These are phyloP conservation scores for Cercospora nicotianae DNA, from an alignment of 2,329 filamentous ascomycete genomes.

Conservation along the genomic window DNA sequence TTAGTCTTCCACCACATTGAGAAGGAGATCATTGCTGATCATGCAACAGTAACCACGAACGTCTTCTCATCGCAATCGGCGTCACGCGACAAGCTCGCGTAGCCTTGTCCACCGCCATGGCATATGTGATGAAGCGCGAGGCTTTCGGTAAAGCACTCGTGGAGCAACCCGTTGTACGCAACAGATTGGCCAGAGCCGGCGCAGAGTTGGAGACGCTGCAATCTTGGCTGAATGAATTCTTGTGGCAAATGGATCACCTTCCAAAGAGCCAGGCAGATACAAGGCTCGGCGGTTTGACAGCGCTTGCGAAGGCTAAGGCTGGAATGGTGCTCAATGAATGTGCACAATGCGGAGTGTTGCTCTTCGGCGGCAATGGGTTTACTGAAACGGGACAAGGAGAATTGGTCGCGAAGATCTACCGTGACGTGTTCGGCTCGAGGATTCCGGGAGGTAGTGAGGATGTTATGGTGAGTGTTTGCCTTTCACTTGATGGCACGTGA, in stretches of 20 bases:
- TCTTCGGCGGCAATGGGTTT: constrained; percentile 71
- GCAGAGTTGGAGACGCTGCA: constrained; percentile 67
- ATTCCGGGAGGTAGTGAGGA: constrained; percentile 64
- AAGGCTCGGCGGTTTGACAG: constrained; percentile 68
- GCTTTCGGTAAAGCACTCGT: constrained; percentile 67
- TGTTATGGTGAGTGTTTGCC: constrained; percentile 51
- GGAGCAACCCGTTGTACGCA: constrained; percentile 70
- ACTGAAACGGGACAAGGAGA: constrained; percentile 69
- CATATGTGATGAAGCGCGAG: constrained; percentile 64
- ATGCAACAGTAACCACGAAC: constrained; percentile 39
- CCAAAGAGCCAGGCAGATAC: constrained; percentile 57
- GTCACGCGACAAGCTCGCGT: constrained; percentile 62
- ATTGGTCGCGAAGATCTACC: constrained; percentile 62
- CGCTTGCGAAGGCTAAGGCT: constrained; percentile 69
- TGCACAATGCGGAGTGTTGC: constrained; percentile 64
- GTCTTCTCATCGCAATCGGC: constrained; percentile 65
- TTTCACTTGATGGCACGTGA: not conserved
- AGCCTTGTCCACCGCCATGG: constrained; percentile 58
- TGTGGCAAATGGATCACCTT: constrained; percentile 65
- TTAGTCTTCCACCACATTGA: not conserved
- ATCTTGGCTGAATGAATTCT: constrained; percentile 70
- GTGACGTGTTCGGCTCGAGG: constrained; percentile 19
- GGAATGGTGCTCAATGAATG: constrained; percentile 71
- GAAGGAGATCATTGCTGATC: not conserved
- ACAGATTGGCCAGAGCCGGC: constrained; percentile 67